Evolutionary conservation across 352 stramenopile species (phyloP).

Genomic region (Phytophthora lateralis): DNA sequence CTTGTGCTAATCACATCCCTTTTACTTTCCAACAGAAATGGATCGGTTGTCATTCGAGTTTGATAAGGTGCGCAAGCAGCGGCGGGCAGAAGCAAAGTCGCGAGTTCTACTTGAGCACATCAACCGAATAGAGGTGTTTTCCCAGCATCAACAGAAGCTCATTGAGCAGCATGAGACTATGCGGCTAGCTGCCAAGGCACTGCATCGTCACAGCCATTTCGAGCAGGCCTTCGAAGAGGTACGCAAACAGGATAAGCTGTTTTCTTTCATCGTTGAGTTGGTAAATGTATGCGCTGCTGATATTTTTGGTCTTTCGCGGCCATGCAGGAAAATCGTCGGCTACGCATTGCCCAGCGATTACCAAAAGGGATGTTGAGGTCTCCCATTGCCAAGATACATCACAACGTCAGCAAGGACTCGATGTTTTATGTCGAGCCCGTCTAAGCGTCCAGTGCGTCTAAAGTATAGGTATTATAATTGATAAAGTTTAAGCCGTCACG

Average conservation of each 20-base stretch:
- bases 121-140: slow-evolving; percentile 49
- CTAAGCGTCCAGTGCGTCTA: neutral
- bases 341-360: slow-evolving; percentile 39
- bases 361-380: slow-evolving; percentile 48
- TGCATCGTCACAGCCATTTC: slow-evolving; percentile 53
- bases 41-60: slow-evolving; percentile 56
- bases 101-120: slow-evolving; percentile 54
- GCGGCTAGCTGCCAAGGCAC: slow-evolving; percentile 49
- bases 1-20: neutral
- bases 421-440: slow-evolving; percentile 60
- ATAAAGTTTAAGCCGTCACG: too few species aligned
- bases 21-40: slow-evolving; percentile 5
- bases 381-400: slow-evolving; percentile 31
- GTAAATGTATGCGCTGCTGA: neutral
- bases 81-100: slow-evolving; percentile 42
- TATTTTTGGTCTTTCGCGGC: neutral
- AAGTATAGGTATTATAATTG: neutral
- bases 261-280: neutral
- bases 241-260: neutral
- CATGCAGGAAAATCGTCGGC: slow-evolving; percentile 42
- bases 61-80: slow-evolving; percentile 51
- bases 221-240: slow-evolving; percentile 45
- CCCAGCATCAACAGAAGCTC: slow-evolving; percentile 42
- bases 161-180: slow-evolving; percentile 42
- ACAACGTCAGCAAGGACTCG: slow-evolving; percentile 59